Evolutionary conservation across 164 flowering plant genomes (phyloP), one percentile per base, ranked within the genome.

Genomic region (Chimonanthus salicifolius): DNA sequence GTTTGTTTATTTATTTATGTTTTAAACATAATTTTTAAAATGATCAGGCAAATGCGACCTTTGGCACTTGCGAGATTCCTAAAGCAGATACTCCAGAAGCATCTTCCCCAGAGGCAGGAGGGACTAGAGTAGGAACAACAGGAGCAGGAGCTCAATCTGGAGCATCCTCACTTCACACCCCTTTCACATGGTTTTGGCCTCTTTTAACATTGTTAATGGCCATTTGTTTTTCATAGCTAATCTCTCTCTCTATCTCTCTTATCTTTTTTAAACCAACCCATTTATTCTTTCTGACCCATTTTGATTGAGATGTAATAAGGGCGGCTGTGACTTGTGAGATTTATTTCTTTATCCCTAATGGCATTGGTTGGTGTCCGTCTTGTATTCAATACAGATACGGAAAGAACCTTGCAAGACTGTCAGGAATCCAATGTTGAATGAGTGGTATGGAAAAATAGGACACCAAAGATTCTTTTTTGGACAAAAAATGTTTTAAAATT

Each of bases 1-100:
- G 33, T 33, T 33, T 33, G 33, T 33, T 33, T 33, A 33, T 33
- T 33, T 33, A 33, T 33, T 33, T 33, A 33, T 33, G 33, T 33
- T 33, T 33, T 33, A 33, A 33, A 33, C 33, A 33, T 33, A 33
- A 33, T 33, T 33, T 33, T 33, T 33, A 33, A 33, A 33, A 33
- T 33, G 33, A 33, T 33, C 89, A 94, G 97, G 85, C 77, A 76
- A 90, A 90, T 68, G 79, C 79, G 72, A 83, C 87, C 47, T 87
- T 79, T 75, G 97, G 97, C 72, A 77, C 80, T 7, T 92, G 97
- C 75, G 83, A 88, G 44, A 18, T 79, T 2, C 88, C 87, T 0
- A 73, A 69, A 76, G 79, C 88, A 2, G 75, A 58, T 43, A 58
- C 77, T 49, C 79, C 85, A 54, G 20, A 8, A 20, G 18, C 74